These are phyloP conservation scores for Podospora pseudoanserina DNA, from an alignment of 495 filamentous ascomycete species.

Conservation along the genomic window DNA sequence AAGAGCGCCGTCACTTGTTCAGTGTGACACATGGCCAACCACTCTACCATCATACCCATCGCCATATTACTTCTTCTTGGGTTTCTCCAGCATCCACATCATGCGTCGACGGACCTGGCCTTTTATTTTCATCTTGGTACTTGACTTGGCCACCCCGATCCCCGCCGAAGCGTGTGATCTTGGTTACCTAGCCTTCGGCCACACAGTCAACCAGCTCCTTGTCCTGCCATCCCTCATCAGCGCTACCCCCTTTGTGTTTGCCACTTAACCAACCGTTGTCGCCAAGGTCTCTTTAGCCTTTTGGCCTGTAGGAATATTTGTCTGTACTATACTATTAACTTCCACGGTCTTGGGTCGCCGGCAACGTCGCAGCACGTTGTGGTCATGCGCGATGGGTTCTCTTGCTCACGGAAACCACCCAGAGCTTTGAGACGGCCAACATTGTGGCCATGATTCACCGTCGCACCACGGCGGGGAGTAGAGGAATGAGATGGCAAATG, in stretches of 20 bases:
- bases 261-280: background rate
- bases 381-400: background rate
- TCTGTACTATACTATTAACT: slow-evolving; percentile 4
- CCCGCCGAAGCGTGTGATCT: background rate
- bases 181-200: background rate
- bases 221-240: background rate
- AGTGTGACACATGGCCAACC: background rate
- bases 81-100: background rate
- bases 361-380: background rate
- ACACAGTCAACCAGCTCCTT: background rate
- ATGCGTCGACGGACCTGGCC: background rate
- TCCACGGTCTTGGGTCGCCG: background rate
- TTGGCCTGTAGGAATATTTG: slow-evolving; percentile 5
- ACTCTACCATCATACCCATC: background rate
- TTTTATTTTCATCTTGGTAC: background rate
- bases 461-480: background rate
- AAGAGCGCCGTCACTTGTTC: background rate
- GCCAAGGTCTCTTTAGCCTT: background rate
- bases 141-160: background rate
- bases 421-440: background rate
- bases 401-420: background rate
- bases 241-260: background rate
- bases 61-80: background rate
- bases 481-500: background rate
- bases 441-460: background rate